A percentile compares a stretch with the other conserved stretches of the same genome.
These are phyloP conservation scores for Suhomyces panamericanus DNA, from an alignment of 1,139 yeast species.

Conservation along the genomic window DNA sequence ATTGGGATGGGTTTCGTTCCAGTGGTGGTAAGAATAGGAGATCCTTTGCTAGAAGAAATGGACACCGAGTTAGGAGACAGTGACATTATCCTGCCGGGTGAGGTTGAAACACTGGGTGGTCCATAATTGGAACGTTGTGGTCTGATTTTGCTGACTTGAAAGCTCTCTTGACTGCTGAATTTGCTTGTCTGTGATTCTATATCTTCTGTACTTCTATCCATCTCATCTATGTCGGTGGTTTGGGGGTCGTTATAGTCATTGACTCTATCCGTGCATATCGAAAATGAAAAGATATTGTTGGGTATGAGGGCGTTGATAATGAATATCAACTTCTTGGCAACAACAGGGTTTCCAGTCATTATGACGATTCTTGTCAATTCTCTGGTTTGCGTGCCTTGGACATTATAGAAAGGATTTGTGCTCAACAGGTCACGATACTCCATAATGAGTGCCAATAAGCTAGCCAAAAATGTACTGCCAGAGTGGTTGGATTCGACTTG, in stretches of 20 bases:
- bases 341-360: constrained; percentile 61
- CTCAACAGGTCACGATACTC: constrained; percentile 41
- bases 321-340: constrained; percentile 59
- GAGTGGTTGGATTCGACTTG: constrained; percentile 5
- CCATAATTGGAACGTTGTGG: neutral
- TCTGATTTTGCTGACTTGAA: neutral
- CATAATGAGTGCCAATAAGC: constrained; percentile 45
- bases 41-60: constrained; percentile 1
- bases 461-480: constrained; percentile 41
- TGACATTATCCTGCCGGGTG: constrained; percentile 1
- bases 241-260: constrained; percentile 1
- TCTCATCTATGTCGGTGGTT: neutral
- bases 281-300: constrained; percentile 3
- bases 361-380: constrained; percentile 52
- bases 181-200: neutral
- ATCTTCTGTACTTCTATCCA: neutral
- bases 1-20: constrained; percentile 33
- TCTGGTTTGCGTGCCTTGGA: constrained; percentile 16
- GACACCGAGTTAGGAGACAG: constrained; percentile 4
- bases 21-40: constrained; percentile 5
- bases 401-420: constrained; percentile 31
- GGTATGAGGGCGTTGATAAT: constrained; percentile 48
- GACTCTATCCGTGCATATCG: neutral
- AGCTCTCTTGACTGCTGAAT: constrained; percentile 2
- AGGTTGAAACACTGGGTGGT: constrained; percentile 2